These are phyloP conservation scores for Aspergillus leporis DNA, from an alignment of 495 filamentous ascomycete species.

Conservation along the genomic window DNA sequence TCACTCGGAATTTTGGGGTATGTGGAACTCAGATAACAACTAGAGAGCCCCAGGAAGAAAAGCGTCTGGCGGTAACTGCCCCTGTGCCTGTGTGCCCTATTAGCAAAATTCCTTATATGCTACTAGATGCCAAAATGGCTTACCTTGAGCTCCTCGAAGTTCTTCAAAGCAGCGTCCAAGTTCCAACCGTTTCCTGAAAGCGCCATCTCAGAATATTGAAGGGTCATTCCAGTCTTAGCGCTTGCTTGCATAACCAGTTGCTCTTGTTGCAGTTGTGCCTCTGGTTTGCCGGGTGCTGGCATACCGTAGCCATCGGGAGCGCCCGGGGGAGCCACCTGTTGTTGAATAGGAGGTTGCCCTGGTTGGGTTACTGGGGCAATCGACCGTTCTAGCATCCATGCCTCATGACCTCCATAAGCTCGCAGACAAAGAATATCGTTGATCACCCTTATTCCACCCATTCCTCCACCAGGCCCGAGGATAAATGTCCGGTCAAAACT, in stretches of 20 bases:
- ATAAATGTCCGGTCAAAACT: slow-evolving; percentile 87
- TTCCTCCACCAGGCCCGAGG: slow-evolving; percentile 69
- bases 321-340: slow-evolving; percentile 18
- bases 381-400: slow-evolving; percentile 53
- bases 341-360: slow-evolving; percentile 15
- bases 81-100: slow-evolving; percentile 35
- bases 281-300: slow-evolving; percentile 39
- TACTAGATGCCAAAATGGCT: not conserved
- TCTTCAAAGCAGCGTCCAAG: slow-evolving; percentile 62
- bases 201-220: slow-evolving; percentile 70
- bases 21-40: slow-evolving; percentile 1
- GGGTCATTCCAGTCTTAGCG: slow-evolving; percentile 68
- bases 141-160: slow-evolving; percentile 62
- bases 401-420: slow-evolving; percentile 61
- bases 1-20: slow-evolving; percentile 2
- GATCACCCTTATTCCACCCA: slow-evolving; percentile 69
- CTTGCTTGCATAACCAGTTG: slow-evolving; percentile 65
- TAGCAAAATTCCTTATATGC: slow-evolving; percentile 9
- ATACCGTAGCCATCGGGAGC: slow-evolving; percentile 43
- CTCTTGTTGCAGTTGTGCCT: slow-evolving; percentile 55
- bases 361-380: slow-evolving; percentile 10
- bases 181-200: slow-evolving; percentile 72
- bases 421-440: slow-evolving; percentile 76
- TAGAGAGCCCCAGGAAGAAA: slow-evolving; percentile 33
- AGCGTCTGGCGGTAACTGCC: slow-evolving; percentile 40